phyloP scores from a whole-genome alignment of 768 basidiomycete genomes.

The Coprinopsis marcescibilis region DNA sequence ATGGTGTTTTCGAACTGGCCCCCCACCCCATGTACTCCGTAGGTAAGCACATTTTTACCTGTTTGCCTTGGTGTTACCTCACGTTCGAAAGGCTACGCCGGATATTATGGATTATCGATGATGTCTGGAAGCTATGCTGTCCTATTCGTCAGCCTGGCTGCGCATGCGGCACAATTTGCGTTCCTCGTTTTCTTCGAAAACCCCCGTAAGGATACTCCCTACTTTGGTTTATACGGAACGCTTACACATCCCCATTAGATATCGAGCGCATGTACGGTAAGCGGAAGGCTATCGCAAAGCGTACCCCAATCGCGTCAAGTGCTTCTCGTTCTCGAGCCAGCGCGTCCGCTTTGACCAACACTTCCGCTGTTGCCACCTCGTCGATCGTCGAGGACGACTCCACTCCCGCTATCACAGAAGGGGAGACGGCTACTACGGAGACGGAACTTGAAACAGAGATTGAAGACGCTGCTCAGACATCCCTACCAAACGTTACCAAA shows the following conservation, averaged over 20 bases:
- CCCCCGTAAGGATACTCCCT: constrained; percentile 62
- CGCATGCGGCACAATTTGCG: constrained; percentile 93
- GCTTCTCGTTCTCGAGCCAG: constrained; percentile 7
- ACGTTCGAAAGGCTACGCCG: constrained; percentile 68
- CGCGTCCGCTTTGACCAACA: constrained; percentile 11
- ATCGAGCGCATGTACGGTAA: constrained; percentile 93
- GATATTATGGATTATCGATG: constrained; percentile 93
- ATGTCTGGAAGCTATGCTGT: constrained; percentile 86
- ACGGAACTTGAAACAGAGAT: constrained; percentile 61
- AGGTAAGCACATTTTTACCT: constrained; percentile 27
- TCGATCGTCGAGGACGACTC: constrained; percentile 28
- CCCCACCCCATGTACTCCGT: constrained; percentile 97
- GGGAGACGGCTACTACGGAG: constrained; percentile 61
- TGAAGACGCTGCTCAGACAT: constrained; percentile 38
- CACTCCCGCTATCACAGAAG: constrained; percentile 65
- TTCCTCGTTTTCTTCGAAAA: constrained; percentile 97
- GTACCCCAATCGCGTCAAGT: constrained; percentile 52
- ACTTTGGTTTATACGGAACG: not conserved
- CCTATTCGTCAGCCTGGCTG: constrained; percentile 88
- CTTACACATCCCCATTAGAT: constrained; percentile 42
- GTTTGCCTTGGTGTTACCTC: not conserved
- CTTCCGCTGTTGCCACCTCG: constrained; percentile 13
- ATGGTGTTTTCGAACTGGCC: constrained; percentile 94
- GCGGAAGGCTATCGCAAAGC: constrained; percentile 82
- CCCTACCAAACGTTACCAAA: constrained; percentile 13